phyloP scores from a whole-genome alignment of 139 green algal species.

The Chlamydomonas eustigma region DNA sequence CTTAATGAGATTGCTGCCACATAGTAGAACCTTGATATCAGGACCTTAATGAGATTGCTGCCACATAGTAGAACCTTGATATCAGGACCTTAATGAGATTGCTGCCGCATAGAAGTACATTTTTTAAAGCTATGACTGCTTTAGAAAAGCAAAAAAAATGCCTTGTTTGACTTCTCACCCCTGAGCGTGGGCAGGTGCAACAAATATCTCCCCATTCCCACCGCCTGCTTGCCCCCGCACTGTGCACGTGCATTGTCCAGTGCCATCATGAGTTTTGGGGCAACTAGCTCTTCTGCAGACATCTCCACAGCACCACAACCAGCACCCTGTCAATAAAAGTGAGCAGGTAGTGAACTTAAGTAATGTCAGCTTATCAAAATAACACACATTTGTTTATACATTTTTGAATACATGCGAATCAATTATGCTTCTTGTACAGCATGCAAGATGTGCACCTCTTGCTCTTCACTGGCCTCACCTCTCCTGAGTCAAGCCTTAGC shows the following conservation, averaged over 20 bases:
- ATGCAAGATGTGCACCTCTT: neutral
- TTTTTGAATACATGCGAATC: neutral
- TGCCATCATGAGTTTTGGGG: neutral
- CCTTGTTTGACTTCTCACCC: neutral
- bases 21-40: neutral
- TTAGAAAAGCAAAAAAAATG: neutral
- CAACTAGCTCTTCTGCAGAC: no score
- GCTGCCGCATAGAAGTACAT: neutral
- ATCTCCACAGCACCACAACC: neutral
- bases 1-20: neutral
- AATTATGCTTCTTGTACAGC: neutral
- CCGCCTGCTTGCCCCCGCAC: neutral
- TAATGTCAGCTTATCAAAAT: neutral
- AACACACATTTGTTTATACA: neutral
- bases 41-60: neutral
- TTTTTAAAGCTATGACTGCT: neutral
- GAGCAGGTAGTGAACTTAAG: neutral
- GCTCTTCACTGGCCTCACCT: neutral
- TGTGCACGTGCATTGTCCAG: neutral
- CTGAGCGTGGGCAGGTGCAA: neutral
- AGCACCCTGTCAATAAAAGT: neutral
- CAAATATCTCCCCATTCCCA: neutral
- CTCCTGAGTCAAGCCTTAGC: no score
- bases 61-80: neutral
- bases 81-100: neutral